phyloP scores from a whole-genome alignment of 768 basidiomycete species.

The Amanita rimosa region DNA sequence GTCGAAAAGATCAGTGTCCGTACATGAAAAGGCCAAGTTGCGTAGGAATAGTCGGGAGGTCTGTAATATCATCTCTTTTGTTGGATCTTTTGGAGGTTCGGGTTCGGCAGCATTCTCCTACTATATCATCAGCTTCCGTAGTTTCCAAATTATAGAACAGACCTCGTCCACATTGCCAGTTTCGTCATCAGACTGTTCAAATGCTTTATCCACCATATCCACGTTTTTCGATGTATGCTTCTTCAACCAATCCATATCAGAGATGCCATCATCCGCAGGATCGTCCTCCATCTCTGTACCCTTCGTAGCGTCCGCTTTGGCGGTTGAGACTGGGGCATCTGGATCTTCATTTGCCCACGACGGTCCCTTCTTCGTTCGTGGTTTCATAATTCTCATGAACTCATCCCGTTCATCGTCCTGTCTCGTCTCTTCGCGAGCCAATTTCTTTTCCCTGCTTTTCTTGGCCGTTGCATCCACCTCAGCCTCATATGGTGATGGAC shows the following conservation, averaged over 20 bases:
- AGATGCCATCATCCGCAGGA: slow-evolving; percentile 26
- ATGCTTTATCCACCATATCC: slow-evolving; percentile 33
- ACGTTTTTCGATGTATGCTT: slow-evolving; percentile 43
- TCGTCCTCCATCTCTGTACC: slow-evolving; percentile 10
- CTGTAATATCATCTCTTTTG: slow-evolving; percentile 46
- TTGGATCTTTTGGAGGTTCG: slow-evolving; percentile 22
- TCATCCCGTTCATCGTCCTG: slow-evolving; percentile 40
- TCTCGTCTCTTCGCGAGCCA: slow-evolving; percentile 10
- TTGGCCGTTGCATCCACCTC: slow-evolving; percentile 3
- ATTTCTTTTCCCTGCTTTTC: slow-evolving; percentile 8
- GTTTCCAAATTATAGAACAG: slow-evolving; percentile 1
- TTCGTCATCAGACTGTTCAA: slow-evolving; percentile 55
- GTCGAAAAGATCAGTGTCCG: slow-evolving; percentile 53
- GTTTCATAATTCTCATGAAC: slow-evolving; percentile 70
- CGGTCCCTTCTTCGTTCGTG: slow-evolving; percentile 42
- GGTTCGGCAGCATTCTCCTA: slow-evolving; percentile 4
- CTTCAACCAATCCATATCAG: slow-evolving; percentile 71
- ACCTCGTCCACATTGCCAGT: slow-evolving; percentile 1
- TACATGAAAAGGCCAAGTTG: slow-evolving; percentile 86
- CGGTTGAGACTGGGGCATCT: slow-evolving; percentile 5
- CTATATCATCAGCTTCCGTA: not conserved
- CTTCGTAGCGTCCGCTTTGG: slow-evolving; percentile 7
- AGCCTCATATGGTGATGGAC: slow-evolving; percentile 15
- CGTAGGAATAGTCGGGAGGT: slow-evolving; percentile 84
- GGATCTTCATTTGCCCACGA: slow-evolving; percentile 51